Evolutionary conservation across 108 stramenopile genomes (phyloP).

Genomic region (Pinguiococcus pyrenoidosus): DNA sequence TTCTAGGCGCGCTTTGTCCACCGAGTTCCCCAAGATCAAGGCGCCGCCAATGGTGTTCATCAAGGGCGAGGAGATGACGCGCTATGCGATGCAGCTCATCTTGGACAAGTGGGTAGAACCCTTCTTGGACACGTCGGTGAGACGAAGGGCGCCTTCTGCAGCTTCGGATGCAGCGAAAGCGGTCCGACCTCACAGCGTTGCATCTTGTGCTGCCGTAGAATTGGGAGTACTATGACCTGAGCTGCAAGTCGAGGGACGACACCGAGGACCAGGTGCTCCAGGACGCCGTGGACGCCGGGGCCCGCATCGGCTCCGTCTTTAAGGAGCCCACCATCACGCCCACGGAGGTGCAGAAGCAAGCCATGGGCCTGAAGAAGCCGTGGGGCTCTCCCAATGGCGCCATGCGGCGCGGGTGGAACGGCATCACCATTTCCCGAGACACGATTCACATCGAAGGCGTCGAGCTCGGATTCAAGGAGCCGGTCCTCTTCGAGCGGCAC

Average conservation of each 20-base stretch:
- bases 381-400: constrained; percentile 86
- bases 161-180: no score
- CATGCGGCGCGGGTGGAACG: constrained; percentile 92
- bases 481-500: constrained; percentile 87
- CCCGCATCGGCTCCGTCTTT: constrained; percentile 66
- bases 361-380: constrained; percentile 73
- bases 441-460: constrained; percentile 96
- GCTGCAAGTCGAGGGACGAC: constrained; percentile 71
- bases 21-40: no score
- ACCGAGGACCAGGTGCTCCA: constrained; percentile 72
- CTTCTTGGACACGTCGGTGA: constrained; percentile 70
- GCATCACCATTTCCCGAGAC: constrained; percentile 85
- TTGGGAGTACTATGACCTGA: constrained; percentile 78
- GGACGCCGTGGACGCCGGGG: constrained; percentile 78
- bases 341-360: constrained; percentile 57
- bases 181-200: no score
- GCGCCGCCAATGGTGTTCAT: constrained; percentile 91
- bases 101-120: constrained; percentile 81
- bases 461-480: constrained; percentile 84
- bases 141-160: no score
- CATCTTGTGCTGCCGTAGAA: no score
- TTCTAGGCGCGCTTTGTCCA: no score
- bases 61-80: constrained; percentile 89
- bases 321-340: constrained; percentile 97
- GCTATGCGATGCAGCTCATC: constrained; percentile 72